Percentiles rank a stretch among this genome's conserved stretches.
These are phyloP conservation scores for Bromus sterilis DNA, from an alignment of 176 grass and related monocot genomes.

Conservation along the genomic window DNA sequence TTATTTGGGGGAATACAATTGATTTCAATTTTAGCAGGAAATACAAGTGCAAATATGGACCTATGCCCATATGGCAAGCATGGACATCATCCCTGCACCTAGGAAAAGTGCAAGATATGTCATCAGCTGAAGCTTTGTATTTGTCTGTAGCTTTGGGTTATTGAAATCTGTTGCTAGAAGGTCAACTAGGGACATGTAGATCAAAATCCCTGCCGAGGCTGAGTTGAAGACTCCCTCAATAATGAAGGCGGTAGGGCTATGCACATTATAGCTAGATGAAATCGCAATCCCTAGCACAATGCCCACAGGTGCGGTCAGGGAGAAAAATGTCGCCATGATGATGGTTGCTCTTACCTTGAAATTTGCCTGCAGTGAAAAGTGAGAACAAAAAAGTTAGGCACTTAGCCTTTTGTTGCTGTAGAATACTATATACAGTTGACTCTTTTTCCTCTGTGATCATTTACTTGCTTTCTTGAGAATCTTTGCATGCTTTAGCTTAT, in stretches of 20 bases:
- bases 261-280: constrained; percentile 65
- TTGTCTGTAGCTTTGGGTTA: constrained; percentile 74
- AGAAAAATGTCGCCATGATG: constrained; percentile 91
- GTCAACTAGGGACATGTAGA: constrained; percentile 97
- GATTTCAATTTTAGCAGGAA: not conserved
- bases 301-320: constrained; percentile 77
- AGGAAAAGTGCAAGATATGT: constrained; percentile 69
- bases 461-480: constrained; percentile 7
- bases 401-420: constrained; percentile 15
- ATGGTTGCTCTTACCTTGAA: constrained; percentile 72
- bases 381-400: constrained; percentile 1
- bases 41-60: not conserved
- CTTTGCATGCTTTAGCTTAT: not conserved
- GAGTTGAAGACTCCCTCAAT: constrained; percentile 79
- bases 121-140: constrained; percentile 72
- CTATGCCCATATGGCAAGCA: constrained; percentile 93
- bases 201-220: constrained; percentile 82
- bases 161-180: constrained; percentile 91
- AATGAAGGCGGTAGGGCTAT: constrained; percentile 60
- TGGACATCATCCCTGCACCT: constrained; percentile 78
- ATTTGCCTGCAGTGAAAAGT: constrained; percentile 56
- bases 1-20: constrained; percentile 4
- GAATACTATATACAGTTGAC: not conserved
- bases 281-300: constrained; percentile 70
- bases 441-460: constrained; percentile 14